Conservation (phyloP, 352 stramenopile species). For the Phytophthora aleatoria region DNA sequence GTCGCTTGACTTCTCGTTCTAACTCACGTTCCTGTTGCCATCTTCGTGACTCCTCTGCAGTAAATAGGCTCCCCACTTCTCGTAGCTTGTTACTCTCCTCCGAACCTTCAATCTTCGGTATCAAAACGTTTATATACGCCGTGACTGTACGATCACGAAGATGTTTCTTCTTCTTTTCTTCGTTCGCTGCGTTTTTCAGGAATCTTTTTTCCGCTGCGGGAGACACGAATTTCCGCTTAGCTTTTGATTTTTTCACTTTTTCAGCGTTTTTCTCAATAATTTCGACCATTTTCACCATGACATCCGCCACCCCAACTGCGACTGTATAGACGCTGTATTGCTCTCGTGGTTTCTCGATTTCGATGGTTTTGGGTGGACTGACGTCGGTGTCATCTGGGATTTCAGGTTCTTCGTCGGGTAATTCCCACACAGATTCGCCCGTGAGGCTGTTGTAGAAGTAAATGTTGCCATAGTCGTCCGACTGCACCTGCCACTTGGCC, state of each 20-base stretch:
- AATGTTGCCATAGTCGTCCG: conserved; percentile 67
- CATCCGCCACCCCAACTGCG: conserved; percentile 54
- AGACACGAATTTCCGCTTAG: conserved; percentile 47
- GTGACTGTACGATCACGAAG: conserved; percentile 34
- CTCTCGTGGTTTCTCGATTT: conserved; percentile 12
- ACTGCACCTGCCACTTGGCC: conserved; percentile 63
- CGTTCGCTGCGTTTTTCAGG: conserved; percentile 50
- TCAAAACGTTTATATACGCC: conserved; percentile 50
- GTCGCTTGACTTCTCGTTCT: conserved; percentile 48
- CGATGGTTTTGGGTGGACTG: background rate
- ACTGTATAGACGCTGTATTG: conserved; percentile 43
- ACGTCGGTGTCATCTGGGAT: conserved; percentile 1
- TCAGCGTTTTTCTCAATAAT: conserved; percentile 36
- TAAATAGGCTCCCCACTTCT: conserved; percentile 54
- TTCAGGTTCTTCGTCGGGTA: conserved; percentile 46
- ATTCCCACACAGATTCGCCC: conserved; percentile 73
- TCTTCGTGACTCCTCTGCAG: conserved; percentile 43
- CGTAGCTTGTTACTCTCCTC: conserved; percentile 19
- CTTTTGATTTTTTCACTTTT: conserved; percentile 32
- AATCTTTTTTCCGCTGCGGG: conserved; percentile 50
- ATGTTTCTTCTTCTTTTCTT: conserved; percentile 48
- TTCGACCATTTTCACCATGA: conserved; percentile 46
- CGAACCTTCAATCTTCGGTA: conserved; percentile 25
- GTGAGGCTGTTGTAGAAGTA: conserved; percentile 81
- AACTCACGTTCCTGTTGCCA: conserved; percentile 57